A percentile compares a stretch with the other conserved stretches of the same genome.
These are phyloP conservation scores for Thalassiosira exigua DNA, from an alignment of 352 stramenopile species.

Conservation along the genomic window DNA sequence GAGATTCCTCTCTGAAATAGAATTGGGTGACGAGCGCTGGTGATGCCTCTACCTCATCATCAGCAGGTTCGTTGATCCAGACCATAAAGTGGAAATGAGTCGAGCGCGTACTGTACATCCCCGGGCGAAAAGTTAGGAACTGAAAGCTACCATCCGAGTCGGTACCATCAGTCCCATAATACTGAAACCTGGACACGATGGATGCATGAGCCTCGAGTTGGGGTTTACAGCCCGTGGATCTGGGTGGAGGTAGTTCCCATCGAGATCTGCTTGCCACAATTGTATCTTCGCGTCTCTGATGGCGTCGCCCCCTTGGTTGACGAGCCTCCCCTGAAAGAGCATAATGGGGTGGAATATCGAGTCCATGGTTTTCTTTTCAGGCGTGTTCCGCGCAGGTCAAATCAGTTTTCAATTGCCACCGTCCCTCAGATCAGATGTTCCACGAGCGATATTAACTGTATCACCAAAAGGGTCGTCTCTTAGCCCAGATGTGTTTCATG, in stretches of 20 bases:
- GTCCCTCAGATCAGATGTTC: no score
- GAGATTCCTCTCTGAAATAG: conserved; percentile 30
- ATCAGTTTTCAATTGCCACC: no score
- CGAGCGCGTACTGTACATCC: conserved; percentile 13
- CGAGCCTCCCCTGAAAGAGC: no score
- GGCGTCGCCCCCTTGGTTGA: no score
- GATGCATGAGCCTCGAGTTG: conserved; percentile 15
- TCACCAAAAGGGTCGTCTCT: no score
- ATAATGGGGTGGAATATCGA: no score
- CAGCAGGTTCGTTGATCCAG: conserved; percentile 17
- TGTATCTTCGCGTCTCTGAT: no score
- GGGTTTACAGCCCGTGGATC: neutral
- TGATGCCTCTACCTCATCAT: neutral
- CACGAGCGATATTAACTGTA: no score
- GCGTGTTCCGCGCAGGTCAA: no score
- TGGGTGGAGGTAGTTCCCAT: conserved; percentile 37
- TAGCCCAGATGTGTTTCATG: no score
- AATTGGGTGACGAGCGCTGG: conserved; percentile 26
- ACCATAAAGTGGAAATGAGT: conserved; percentile 41
- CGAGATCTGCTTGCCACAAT: conserved; percentile 35
- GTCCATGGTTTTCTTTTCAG: no score
- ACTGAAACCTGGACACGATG: conserved; percentile 30
- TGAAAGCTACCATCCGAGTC: conserved; percentile 22
- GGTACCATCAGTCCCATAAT: conserved; percentile 30
- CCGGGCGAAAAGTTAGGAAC: conserved; percentile 32